Evolutionary conservation across 1,284 basidiomycete genomes (phyloP), one percentile per base, ranked within the genome.

Genomic region (Malassezia sympodialis): DNA sequence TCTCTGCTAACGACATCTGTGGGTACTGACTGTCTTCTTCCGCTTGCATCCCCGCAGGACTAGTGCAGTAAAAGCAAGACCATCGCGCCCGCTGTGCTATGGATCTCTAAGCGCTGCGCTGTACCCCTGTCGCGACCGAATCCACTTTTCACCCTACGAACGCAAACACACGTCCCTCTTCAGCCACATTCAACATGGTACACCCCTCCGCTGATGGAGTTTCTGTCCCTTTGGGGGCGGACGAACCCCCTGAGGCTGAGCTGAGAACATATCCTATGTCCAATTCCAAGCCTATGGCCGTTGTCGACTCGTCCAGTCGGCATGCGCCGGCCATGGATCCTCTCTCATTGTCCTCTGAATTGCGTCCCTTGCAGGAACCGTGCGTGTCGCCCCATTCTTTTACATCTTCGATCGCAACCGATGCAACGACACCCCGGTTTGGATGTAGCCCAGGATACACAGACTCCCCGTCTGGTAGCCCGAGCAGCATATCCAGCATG

Each of bases 401-500:
- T 19, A 46, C 31, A 15, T 46, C 44, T 11, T 34, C 44, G 14
- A 15, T 31, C 14, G 46, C 46, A 15, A 26, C 34, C 8, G 48
- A 49, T 21, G 48, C 35, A 21, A 26, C 35, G 24, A 47, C 53
- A 8, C 53, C 49, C 14, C 27, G 47, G 19, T 31, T 49, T 15
- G 46, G 46, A 27, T 28, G 34, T 23, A 59, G 58, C 27, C 53
- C 58, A 19, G 44, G 37, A 19, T 28, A 27, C 37, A 60, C 55
- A 6, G 54, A 56, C 21, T 56, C 54, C 21, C 52, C 31, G 19
- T 30, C 47, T 15, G 61, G 61, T 34, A 68, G 66, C 31, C 66
- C 68, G 4, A 66, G 65, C 46, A 68, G 66, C 34, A 50, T 72
- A 21, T 65, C 67, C 8, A 68, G 65, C 49, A 60, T 67, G 37